These are phyloP conservation scores for Puccinia sorghi DNA, from an alignment of 1,284 basidiomycete genomes.

Conservation along the genomic window DNA sequence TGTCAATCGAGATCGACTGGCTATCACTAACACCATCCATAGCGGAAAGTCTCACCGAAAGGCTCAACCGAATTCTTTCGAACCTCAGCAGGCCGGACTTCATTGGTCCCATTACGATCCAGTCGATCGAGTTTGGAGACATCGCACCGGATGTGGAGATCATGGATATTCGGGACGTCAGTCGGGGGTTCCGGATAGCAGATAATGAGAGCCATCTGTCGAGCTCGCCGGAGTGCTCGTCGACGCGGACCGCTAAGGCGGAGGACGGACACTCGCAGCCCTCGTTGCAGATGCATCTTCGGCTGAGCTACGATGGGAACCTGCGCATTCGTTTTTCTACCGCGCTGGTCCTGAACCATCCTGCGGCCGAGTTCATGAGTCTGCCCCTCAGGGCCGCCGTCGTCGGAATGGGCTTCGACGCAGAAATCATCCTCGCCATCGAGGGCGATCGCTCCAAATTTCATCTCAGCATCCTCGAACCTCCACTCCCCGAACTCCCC, in stretches of 20 bases:
- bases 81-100: slow-evolving; percentile 78
- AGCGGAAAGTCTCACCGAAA: slow-evolving; percentile 69
- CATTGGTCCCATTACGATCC: slow-evolving; percentile 84
- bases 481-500: slow-evolving; percentile 19
- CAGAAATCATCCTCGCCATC: slow-evolving; percentile 85
- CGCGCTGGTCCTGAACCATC: slow-evolving; percentile 92
- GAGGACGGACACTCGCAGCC: slow-evolving; percentile 53
- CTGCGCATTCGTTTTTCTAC: slow-evolving; percentile 73
- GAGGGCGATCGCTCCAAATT: slow-evolving; percentile 75
- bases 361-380: slow-evolving; percentile 89
- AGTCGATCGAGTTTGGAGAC: slow-evolving; percentile 82
- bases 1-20: slow-evolving; percentile 65
- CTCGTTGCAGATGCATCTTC: slow-evolving; percentile 61
- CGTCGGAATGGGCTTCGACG: slow-evolving; percentile 80
- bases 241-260: slow-evolving; percentile 17
- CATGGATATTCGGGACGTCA: slow-evolving; percentile 87
- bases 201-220: slow-evolving; percentile 72
- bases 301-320: slow-evolving; percentile 60
- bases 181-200: slow-evolving; percentile 78
- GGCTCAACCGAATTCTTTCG: slow-evolving; percentile 77
- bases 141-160: slow-evolving; percentile 81
- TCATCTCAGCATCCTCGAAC: slow-evolving; percentile 81
- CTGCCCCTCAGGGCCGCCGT: slow-evolving; percentile 88
- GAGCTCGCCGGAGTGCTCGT: slow-evolving; percentile 46
- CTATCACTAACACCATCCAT: slow-evolving; percentile 67